Percentiles rank a stretch among this genome's conserved stretches.
These are phyloP conservation scores for Fusarium praegraminearum DNA, from an alignment of 2,329 filamentous ascomycete species.

Conservation along the genomic window DNA sequence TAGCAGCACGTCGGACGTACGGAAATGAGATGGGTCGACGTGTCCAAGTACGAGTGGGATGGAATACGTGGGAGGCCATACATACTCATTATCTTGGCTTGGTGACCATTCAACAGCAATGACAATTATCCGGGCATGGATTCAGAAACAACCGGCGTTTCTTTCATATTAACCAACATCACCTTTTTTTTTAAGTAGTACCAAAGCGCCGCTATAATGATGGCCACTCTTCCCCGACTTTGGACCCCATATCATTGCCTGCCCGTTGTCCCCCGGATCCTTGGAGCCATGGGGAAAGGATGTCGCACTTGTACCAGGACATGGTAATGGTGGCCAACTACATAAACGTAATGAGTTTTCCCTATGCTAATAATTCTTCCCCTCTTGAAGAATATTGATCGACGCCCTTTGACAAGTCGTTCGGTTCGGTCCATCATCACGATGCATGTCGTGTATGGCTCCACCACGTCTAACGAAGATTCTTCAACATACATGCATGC, in stretches of 20 bases:
- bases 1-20: constrained; percentile 29
- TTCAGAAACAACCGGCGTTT: constrained; percentile 27
- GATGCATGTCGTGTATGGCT: not conserved
- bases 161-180: constrained; percentile 9
- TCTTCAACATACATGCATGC: constrained; percentile 12
- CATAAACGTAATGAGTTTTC: not conserved
- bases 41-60: constrained; percentile 10
- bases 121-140: not conserved
- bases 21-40: constrained; percentile 28
- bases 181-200: constrained; percentile 2
- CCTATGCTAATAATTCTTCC: not conserved
- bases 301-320: constrained; percentile 17
- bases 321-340: not conserved
- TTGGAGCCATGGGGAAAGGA: constrained; percentile 24
- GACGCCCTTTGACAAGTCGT: not conserved
- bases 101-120: constrained; percentile 12
- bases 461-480: constrained; percentile 18
- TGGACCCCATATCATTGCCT: constrained; percentile 17
- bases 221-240: constrained; percentile 23
- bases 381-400: not conserved
- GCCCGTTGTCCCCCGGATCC: constrained; percentile 20
- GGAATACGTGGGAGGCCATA: constrained; percentile 5
- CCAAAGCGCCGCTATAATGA: constrained; percentile 12
- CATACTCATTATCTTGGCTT: constrained; percentile 7
- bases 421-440: not conserved